phyloP scores from a whole-genome alignment of 768 basidiomycete genomes.

The Thelephora ganbajun region DNA sequence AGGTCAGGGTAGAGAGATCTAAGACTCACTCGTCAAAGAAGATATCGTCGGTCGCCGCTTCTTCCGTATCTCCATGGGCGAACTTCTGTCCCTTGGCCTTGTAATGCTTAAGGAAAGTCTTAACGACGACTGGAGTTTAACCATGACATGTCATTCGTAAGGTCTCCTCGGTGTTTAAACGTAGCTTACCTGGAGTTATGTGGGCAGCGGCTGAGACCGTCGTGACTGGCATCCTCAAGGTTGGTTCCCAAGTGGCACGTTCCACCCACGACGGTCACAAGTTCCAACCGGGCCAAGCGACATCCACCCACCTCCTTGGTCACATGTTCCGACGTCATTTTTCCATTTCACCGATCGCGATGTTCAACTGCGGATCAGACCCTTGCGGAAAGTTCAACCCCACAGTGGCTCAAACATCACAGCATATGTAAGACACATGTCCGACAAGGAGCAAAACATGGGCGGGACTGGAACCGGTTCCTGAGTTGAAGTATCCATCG shows the following conservation, averaged over 20 bases:
- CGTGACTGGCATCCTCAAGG: slow-evolving; percentile 30
- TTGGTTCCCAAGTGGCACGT: neutral
- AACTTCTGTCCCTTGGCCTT: slow-evolving; percentile 27
- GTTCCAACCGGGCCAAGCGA: too few species aligned
- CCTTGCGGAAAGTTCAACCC: too few species aligned
- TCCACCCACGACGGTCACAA: too few species aligned
- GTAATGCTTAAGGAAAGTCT: slow-evolving; percentile 35
- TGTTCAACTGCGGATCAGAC: too few species aligned
- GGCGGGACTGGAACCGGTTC: too few species aligned
- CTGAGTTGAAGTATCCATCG: too few species aligned
- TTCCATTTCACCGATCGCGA: too few species aligned
- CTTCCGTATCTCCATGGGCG: slow-evolving; percentile 19
- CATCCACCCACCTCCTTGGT: too few species aligned
- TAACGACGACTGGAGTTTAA: slow-evolving; percentile 29
- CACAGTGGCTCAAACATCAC: too few species aligned
- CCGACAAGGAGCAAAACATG: too few species aligned
- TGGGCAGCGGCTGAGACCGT: slow-evolving; percentile 39
- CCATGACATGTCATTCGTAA: neutral
- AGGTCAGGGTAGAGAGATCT: neutral
- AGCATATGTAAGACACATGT: too few species aligned
- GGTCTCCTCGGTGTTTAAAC: neutral
- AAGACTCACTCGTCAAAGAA: slow-evolving; percentile 51
- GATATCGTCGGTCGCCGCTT: slow-evolving; percentile 43
- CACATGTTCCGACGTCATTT: too few species aligned
- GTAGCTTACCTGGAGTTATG: slow-evolving; percentile 33